Conservation (phyloP, 2,329 filamentous ascomycete species). For the Hymenoscyphus albidus region DNA sequence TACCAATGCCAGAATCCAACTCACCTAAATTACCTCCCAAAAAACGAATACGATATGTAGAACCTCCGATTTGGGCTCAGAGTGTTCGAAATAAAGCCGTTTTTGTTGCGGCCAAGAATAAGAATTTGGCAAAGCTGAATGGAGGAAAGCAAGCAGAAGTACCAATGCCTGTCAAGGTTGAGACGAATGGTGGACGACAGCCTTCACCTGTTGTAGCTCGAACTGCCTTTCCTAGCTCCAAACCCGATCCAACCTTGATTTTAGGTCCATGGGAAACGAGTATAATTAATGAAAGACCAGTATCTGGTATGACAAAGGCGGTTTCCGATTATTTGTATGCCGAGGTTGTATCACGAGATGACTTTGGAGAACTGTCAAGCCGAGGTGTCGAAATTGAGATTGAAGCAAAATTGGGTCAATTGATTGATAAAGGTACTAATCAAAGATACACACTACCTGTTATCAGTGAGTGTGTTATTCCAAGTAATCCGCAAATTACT, state of each 20-base stretch:
- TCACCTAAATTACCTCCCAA: constrained; percentile 40
- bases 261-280: constrained; percentile 61
- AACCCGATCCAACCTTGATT: constrained; percentile 20
- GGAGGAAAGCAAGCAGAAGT: constrained; percentile 26
- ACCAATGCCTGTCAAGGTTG: constrained; percentile 21
- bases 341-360: constrained; percentile 64
- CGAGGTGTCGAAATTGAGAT: constrained; percentile 79
- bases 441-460: constrained; percentile 66
- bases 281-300: constrained; percentile 66
- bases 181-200: constrained; percentile 29
- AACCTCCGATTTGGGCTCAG: constrained; percentile 47
- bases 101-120: constrained; percentile 18
- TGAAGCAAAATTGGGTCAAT: constrained; percentile 85
- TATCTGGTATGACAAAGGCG: constrained; percentile 68
- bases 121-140: constrained; percentile 31
- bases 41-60: constrained; percentile 48
- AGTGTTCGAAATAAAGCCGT: constrained; percentile 24
- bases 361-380: constrained; percentile 59
- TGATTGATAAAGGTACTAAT: constrained; percentile 70
- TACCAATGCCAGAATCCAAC: constrained; percentile 14
- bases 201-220: constrained; percentile 16
- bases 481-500: constrained; percentile 54
- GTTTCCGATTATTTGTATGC: constrained; percentile 80
- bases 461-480: constrained; percentile 66
- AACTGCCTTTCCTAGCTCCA: constrained; percentile 4